Evolutionary conservation across 768 basidiomycete genomes (phyloP).

Genomic region (Leccinum imitatum): DNA sequence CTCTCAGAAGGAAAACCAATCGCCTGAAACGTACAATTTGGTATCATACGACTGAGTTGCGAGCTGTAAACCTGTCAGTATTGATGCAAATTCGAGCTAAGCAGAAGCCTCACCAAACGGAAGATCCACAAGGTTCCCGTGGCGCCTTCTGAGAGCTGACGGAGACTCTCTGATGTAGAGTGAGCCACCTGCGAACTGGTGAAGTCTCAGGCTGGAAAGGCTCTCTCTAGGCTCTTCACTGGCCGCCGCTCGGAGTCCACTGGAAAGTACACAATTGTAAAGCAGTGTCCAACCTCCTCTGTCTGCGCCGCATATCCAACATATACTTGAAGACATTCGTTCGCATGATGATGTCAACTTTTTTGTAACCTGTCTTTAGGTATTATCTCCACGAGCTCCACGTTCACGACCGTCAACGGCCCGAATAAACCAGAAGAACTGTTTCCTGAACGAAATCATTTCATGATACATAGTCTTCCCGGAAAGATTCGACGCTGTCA

Average conservation of each 20-base stretch:
- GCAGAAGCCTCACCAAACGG: not conserved
- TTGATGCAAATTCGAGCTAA: not conserved
- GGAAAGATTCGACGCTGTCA: not conserved
- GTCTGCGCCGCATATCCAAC: not conserved
- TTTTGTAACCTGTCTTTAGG: not conserved
- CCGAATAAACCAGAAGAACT: not conserved
- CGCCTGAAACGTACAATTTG: not conserved
- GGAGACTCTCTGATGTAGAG: not conserved
- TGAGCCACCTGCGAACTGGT: not conserved
- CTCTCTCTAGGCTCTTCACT: not conserved
- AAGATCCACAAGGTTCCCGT: not conserved
- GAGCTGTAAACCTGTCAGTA: not conserved
- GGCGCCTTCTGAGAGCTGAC: not conserved
- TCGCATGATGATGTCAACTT: no score
- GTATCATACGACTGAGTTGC: not conserved
- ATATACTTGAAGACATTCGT: no score
- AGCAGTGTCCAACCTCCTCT: not conserved
- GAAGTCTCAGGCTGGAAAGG: not conserved
- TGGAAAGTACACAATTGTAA: not conserved
- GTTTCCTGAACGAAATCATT: not conserved
- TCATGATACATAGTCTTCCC: not conserved
- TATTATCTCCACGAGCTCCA: not conserved
- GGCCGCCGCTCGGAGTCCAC: not conserved
- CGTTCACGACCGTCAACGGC: not conserved
- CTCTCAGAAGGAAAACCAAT: not conserved